Base-by-base conservation (phyloP, 805 yeast species). In the Candida broadrunensis region DNA sequence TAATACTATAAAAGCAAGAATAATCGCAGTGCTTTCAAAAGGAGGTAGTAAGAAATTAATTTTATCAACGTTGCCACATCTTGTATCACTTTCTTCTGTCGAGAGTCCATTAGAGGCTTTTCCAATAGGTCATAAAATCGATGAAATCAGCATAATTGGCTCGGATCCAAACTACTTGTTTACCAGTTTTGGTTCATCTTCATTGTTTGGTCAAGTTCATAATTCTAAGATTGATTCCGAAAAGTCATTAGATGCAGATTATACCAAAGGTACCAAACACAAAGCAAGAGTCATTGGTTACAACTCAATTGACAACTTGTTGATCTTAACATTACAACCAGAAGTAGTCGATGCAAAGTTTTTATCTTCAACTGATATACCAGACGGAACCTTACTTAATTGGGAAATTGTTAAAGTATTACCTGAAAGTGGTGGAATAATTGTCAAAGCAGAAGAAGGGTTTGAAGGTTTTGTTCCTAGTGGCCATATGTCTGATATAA, bases 401-500 rank as follows among this genome's bases (percentile, higher is more conserved):
- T 58, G 56, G 27, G 81, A 79, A 35, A 72, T 85, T 11, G 66
- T 73, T 30, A 75, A 76, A 45, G 74, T 83, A 17, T 58, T 80
- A 26, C 73, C 83, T 2, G 80, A 77, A 30, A 52, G 58, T 27
- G 71, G 72, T 38, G 97, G 97, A 17, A 72, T 93, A 23, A 59
- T 78, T 24, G 72, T 93, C 23, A 80, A 77, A 51, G 54, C 88
- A 9, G 80, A 82, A 44, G 81, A 79, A 38, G 74, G 77, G 36
- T 86, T 84, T 49, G 81, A 75, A 33, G 99, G 88, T 4, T 66
- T 75, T 47, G 98, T 88, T 21, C 83, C 87, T 12, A 70, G 80
- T 20, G 56, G 67, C 19, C 96, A 91, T 53, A 77, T 93, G 61
- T 83, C 95, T 50, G 99, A 93, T 61, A 75, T 85, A 43, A 83